phyloP scores from a whole-genome alignment of 2,329 filamentous ascomycete species.

The Rhynchosporium graminicola region DNA sequence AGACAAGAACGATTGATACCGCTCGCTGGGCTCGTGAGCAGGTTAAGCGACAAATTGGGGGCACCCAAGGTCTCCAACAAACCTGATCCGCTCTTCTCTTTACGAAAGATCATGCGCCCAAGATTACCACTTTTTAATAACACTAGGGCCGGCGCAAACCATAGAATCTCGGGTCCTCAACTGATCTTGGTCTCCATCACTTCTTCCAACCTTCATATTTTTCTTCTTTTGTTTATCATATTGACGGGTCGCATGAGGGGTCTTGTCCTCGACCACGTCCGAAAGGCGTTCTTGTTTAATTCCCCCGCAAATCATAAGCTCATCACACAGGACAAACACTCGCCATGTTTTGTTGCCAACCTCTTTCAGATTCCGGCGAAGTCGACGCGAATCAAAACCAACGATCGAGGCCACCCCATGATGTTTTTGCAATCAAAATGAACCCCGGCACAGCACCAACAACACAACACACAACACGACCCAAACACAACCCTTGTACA shows the following conservation, averaged over 20 bases:
- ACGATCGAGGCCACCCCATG: slow-evolving; percentile 19
- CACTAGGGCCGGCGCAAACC: slow-evolving; percentile 33
- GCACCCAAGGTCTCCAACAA: slow-evolving; percentile 42
- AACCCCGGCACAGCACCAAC: slow-evolving; percentile 22
- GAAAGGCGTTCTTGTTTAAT: slow-evolving; percentile 32
- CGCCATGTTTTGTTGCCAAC: slow-evolving; percentile 22
- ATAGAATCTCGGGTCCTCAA: slow-evolving; percentile 29
- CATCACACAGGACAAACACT: slow-evolving; percentile 23
- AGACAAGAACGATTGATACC: slow-evolving; percentile 83
- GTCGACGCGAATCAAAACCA: slow-evolving; percentile 33
- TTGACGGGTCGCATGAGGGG: slow-evolving; percentile 39
- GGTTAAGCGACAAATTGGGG: slow-evolving; percentile 84
- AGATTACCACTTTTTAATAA: slow-evolving; percentile 33
- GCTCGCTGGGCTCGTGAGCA: slow-evolving; percentile 97
- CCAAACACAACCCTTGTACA: slow-evolving; percentile 27
- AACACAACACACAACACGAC: slow-evolving; percentile 28
- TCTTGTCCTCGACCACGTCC: slow-evolving; percentile 41
- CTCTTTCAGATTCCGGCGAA: slow-evolving; percentile 34
- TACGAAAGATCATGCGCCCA: slow-evolving; percentile 26
- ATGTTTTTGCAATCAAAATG: slow-evolving; percentile 22
- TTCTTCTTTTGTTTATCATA: slow-evolving; percentile 29
- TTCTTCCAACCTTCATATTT: slow-evolving; percentile 23
- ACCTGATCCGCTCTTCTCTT: slow-evolving; percentile 34
- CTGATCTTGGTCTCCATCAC: slow-evolving; percentile 20
- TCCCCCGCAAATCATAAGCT: slow-evolving; percentile 27